Evolutionary conservation across 2,329 filamentous ascomycete genomes (phyloP).

Genomic region (Phyllosticta paracitricarpa): DNA sequence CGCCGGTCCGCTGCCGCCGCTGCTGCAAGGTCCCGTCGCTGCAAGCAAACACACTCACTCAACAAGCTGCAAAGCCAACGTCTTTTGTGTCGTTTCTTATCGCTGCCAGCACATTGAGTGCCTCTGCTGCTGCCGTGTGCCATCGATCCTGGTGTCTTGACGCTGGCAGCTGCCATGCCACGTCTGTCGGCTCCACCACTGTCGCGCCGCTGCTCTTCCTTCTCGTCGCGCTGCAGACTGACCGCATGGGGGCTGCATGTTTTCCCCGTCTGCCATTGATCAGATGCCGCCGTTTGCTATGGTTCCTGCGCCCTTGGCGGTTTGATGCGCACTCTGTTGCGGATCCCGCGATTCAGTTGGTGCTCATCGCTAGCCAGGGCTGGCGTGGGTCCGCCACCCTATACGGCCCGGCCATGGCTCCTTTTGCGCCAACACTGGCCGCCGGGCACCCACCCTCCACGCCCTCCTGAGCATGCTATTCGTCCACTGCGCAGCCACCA

Average conservation of each 20-base stretch:
- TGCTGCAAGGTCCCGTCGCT: not conserved
- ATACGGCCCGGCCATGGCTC: constrained; percentile 2
- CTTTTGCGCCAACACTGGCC: constrained; percentile 9
- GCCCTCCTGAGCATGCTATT: constrained; percentile 1
- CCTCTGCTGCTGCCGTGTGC: not conserved
- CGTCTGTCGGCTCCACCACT: not conserved
- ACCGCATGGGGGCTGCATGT: not conserved
- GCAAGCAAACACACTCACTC: not conserved
- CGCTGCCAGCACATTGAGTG: not conserved
- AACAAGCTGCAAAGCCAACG: not conserved
- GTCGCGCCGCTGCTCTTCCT: not conserved
- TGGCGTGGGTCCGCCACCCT: not conserved
- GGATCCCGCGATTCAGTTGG: constrained; percentile 5
- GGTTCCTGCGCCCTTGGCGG: constrained; percentile 6
- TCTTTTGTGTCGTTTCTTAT: not conserved
- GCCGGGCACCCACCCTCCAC: not conserved
- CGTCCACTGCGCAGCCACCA: not conserved
- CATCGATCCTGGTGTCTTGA: not conserved
- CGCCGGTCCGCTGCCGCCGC: not conserved
- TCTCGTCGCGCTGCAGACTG: not conserved
- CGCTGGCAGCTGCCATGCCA: not conserved
- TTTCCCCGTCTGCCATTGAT: not conserved
- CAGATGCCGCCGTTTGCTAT: not conserved
- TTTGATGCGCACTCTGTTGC: constrained; percentile 9
- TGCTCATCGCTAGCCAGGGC: not conserved